Evolutionary conservation across 2,329 filamentous ascomycete genomes (phyloP).

Genomic region (Xylariomycetidae sp.): DNA sequence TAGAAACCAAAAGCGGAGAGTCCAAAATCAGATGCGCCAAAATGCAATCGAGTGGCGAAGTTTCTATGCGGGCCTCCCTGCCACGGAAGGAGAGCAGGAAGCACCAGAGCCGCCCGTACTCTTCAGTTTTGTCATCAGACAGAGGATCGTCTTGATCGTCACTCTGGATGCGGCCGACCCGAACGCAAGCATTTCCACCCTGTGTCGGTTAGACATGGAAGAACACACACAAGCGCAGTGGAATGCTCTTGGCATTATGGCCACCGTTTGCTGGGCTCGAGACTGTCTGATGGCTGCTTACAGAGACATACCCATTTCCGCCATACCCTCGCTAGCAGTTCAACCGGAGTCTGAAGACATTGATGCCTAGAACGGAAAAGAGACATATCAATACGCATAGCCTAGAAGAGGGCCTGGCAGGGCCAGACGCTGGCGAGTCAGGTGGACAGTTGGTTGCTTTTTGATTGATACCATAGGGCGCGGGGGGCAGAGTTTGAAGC

Average conservation of each 20-base stretch:
- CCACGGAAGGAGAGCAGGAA: not conserved
- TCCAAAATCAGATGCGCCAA: constrained; percentile 15
- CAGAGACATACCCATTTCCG: constrained; percentile 7
- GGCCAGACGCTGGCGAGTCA: too few species aligned
- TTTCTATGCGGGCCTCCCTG: not conserved
- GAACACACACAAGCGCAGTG: constrained; percentile 26
- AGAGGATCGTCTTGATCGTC: constrained; percentile 25
- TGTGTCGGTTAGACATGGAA: constrained; percentile 24
- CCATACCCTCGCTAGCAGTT: constrained; percentile 3
- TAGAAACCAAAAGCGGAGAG: constrained; percentile 9
- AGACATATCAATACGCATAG: too few species aligned
- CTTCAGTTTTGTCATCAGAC: constrained; percentile 25
- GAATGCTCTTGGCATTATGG: constrained; percentile 27
- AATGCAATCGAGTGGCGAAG: constrained; percentile 17
- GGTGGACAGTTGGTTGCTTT: too few species aligned
- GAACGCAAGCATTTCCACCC: constrained; percentile 18
- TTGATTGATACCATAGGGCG: too few species aligned
- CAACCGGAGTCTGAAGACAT: constrained; percentile 15
- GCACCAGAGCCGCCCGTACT: constrained; percentile 18
- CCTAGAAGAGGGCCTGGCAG: too few species aligned
- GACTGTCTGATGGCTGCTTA: constrained; percentile 16
- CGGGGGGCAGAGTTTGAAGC: too few species aligned
- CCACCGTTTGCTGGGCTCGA: constrained; percentile 27
- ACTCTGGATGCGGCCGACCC: constrained; percentile 23
- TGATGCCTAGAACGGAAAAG: constrained; percentile 22